phyloP scores from a whole-genome alignment of 257 asterid genomes.

The Solanum appendiculatum region DNA sequence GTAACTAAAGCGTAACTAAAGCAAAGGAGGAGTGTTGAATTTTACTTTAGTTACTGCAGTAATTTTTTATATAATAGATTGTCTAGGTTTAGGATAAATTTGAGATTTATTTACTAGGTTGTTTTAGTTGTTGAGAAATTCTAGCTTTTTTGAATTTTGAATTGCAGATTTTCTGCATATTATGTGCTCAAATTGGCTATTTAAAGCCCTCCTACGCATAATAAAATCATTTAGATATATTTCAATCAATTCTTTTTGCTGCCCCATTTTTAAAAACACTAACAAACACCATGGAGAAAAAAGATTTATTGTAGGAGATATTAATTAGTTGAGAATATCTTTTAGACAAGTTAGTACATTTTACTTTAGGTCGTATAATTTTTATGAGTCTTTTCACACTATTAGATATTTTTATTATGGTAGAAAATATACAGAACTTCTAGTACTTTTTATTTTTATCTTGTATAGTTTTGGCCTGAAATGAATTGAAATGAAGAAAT shows the following conservation, averaged over 20 bases:
- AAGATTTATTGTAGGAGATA: not conserved
- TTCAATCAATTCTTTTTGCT: not conserved
- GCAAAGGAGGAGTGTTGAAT: not conserved
- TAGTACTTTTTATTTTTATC: not conserved
- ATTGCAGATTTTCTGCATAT: not conserved
- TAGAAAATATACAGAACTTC: not conserved
- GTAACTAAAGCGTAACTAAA: not conserved
- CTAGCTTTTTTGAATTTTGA: not conserved
- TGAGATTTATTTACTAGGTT: not conserved
- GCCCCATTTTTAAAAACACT: not conserved
- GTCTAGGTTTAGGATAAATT: not conserved
- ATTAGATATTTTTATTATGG: not conserved
- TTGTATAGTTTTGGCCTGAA: not conserved
- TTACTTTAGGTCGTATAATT: not conserved
- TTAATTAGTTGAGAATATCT: not conserved
- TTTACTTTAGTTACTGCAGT: not conserved
- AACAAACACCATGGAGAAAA: not conserved
- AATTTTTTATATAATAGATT: too few species aligned
- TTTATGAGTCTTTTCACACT: not conserved
- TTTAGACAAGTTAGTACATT: not conserved
- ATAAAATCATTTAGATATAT: not conserved
- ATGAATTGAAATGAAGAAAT: not conserved
- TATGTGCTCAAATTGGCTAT: not conserved
- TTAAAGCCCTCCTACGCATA: not conserved
- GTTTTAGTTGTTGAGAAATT: not conserved